Percentiles rank a stretch among this genome's conserved stretches.
Evolutionary conservation across 1,139 yeast species (phyloP).

Genomic region (Sugiyamaella paludigena): DNA sequence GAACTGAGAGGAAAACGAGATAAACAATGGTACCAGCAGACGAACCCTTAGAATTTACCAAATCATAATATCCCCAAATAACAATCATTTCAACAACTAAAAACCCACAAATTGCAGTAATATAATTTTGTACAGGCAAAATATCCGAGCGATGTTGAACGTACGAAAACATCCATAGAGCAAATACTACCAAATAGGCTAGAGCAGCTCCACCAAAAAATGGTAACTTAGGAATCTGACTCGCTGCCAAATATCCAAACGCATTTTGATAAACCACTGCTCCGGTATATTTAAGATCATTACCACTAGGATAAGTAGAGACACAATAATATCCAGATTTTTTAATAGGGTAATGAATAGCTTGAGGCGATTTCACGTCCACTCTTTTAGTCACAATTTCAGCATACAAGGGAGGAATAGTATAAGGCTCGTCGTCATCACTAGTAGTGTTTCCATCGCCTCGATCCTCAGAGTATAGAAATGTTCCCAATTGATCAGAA

Average conservation of each 20-base stretch:
- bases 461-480: constrained; percentile 32
- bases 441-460: constrained; percentile 10
- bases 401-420: constrained; percentile 41
- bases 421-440: constrained; percentile 3
- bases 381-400: constrained; percentile 58
- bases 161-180: constrained; percentile 81
- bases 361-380: constrained; percentile 49
- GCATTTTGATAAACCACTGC: constrained; percentile 82
- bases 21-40: constrained; percentile 69
- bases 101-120: constrained; percentile 80
- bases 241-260: constrained; percentile 82
- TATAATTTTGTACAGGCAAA: constrained; percentile 84
- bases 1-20: constrained; percentile 70
- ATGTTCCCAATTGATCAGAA: constrained; percentile 54
- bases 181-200: constrained; percentile 75
- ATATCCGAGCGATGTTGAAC: constrained; percentile 84
- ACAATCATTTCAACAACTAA: constrained; percentile 81
- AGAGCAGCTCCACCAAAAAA: constrained; percentile 84
- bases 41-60: constrained; percentile 61
- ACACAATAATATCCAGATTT: constrained; percentile 92
- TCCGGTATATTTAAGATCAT: constrained; percentile 53
- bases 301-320: constrained; percentile 53
- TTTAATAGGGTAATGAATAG: constrained; percentile 60
- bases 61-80: constrained; percentile 89
- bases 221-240: constrained; percentile 88